These are phyloP conservation scores for Plectosphaerella plurivora DNA, from an alignment of 2,329 filamentous ascomycete species.

Conservation along the genomic window DNA sequence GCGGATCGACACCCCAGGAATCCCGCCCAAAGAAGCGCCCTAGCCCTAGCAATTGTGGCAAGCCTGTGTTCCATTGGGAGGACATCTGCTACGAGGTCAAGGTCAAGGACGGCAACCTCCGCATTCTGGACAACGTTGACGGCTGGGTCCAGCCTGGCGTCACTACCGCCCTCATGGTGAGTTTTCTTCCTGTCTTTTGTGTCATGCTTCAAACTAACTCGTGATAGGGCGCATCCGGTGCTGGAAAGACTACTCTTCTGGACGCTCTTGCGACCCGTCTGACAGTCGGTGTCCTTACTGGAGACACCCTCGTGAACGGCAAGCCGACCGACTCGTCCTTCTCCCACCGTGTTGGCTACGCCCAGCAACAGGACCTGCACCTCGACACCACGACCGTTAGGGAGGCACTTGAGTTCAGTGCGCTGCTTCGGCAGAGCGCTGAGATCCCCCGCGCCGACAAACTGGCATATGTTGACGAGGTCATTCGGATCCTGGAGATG, in stretches of 20 bases:
- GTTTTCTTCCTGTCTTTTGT: conserved; percentile 9
- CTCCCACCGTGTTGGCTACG: conserved; percentile 68
- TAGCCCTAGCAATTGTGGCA: conserved; percentile 7
- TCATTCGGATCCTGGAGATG: conserved; percentile 29
- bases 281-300: conserved; percentile 68
- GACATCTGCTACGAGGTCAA: conserved; percentile 59
- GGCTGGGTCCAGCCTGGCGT: conserved; percentile 76
- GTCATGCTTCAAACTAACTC: conserved; percentile 11
- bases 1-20: neutral
- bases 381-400: conserved; percentile 64
- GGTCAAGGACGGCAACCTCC: conserved; percentile 61
- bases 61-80: conserved; percentile 60
- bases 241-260: conserved; percentile 71
- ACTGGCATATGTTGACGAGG: conserved; percentile 21
- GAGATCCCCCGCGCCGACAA: conserved; percentile 35
- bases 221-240: conserved; percentile 57
- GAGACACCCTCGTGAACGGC: conserved; percentile 68
- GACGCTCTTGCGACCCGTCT: conserved; percentile 69
- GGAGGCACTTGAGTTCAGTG: conserved; percentile 64
- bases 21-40: neutral
- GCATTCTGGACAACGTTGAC: conserved; percentile 67
- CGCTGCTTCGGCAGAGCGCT: conserved; percentile 61
- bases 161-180: conserved; percentile 66
- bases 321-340: conserved; percentile 60
- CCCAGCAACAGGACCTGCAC: conserved; percentile 70